phyloP scores from a whole-genome alignment of 176 grass and related monocot genomes.

The Leersia perrieri region DNA sequence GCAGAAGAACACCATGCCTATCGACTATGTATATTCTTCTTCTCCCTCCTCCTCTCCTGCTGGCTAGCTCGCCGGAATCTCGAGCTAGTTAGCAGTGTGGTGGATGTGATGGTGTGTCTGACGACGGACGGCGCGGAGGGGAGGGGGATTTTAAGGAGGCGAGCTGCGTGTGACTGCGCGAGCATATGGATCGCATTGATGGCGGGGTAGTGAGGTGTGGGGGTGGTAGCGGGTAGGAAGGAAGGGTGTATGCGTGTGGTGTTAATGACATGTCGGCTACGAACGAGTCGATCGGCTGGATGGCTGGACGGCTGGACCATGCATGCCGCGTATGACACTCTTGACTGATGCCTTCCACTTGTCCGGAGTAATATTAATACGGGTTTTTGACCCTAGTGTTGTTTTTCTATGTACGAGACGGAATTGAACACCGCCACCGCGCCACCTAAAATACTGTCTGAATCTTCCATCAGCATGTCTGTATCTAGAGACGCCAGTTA shows the following conservation, averaged over 20 bases:
- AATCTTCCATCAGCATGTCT: background rate
- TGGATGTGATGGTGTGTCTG: background rate
- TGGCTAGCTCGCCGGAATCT: background rate
- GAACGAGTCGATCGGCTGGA: background rate
- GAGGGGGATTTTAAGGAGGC: background rate
- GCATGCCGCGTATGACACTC: background rate
- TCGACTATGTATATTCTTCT: no score
- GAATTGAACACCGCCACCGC: background rate
- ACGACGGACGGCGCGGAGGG: background rate
- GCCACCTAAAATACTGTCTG: background rate
- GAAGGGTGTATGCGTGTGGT: background rate
- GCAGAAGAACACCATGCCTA: conserved; percentile 98
- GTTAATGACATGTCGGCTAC: background rate
- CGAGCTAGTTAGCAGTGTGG: background rate
- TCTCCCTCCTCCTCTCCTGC: background rate
- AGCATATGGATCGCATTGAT: background rate
- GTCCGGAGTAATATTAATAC: background rate
- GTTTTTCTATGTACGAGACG: background rate
- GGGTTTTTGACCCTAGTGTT: background rate
- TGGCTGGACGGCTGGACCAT: background rate
- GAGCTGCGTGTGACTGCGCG: no score
- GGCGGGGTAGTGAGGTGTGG: background rate
- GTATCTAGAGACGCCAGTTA: no score
- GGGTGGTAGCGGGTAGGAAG: background rate
- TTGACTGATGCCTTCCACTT: background rate